Evolutionary conservation across 2,329 filamentous ascomycete genomes (phyloP).

Genomic region (Didymosphaeria variabile): DNA sequence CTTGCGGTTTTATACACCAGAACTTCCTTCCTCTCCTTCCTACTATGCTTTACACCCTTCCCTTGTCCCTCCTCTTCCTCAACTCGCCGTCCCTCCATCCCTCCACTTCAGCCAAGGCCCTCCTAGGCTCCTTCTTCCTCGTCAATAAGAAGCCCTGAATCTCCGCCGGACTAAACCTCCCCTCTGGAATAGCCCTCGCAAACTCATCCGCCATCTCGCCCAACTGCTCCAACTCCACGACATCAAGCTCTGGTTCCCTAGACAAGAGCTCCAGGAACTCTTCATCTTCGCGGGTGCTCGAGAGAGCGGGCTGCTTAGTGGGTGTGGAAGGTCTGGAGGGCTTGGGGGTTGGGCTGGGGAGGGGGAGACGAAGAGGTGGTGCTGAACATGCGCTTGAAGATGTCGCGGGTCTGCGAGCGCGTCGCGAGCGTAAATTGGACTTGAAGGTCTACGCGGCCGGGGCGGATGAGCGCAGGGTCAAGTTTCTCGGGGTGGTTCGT

Average conservation of each 20-base stretch:
- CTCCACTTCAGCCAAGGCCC: constrained; percentile 55
- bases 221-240: constrained; percentile 41
- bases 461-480: constrained; percentile 76
- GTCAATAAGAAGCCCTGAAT: constrained; percentile 63
- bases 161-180: constrained; percentile 61
- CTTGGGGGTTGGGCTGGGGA: constrained; percentile 5
- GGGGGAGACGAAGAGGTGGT: constrained; percentile 14
- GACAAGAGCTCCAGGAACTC: constrained; percentile 23
- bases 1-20: background rate
- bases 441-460: constrained; percentile 75
- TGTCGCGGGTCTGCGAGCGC: constrained; percentile 51
- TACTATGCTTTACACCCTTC: constrained; percentile 23
- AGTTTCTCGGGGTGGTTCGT: constrained; percentile 79
- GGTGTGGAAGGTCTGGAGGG: background rate
- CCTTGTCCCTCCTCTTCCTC: constrained; percentile 42
- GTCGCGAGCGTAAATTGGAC: constrained; percentile 65
- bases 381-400: constrained; percentile 54
- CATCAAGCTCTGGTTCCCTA: constrained; percentile 20
- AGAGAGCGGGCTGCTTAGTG: constrained; percentile 1
- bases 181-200: constrained; percentile 56
- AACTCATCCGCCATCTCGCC: constrained; percentile 56
- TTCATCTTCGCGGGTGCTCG: constrained; percentile 18
- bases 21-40: too few relatives aligned
- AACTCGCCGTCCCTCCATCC: constrained; percentile 53
- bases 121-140: constrained; percentile 58